These are phyloP conservation scores for Dacryopinax spathularia DNA, from an alignment of 768 basidiomycete genomes.

Conservation along the genomic window DNA sequence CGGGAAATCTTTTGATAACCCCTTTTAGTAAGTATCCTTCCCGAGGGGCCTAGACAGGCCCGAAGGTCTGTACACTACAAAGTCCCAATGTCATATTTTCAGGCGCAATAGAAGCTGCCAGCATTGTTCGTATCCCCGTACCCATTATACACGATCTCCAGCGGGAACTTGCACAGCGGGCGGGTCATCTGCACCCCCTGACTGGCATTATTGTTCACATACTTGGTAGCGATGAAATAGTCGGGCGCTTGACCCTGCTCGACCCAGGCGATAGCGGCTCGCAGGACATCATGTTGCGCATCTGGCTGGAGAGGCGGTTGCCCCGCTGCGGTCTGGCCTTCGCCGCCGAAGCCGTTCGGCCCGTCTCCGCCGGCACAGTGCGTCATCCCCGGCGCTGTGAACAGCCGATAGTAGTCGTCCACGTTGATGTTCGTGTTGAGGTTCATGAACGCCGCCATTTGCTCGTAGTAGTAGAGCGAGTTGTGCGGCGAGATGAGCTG, in stretches of 20 bases:
- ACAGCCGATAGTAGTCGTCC: constrained; percentile 24
- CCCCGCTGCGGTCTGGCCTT: constrained; percentile 2
- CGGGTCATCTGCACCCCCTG: constrained; percentile 8
- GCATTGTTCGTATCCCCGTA: constrained; percentile 2
- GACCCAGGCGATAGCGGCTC: constrained; percentile 24
- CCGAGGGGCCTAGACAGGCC: too few relatives aligned
- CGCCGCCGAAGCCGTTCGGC: constrained; percentile 7
- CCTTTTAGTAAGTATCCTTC: background rate
- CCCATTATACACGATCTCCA: background rate
- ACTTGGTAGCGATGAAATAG: constrained; percentile 21
- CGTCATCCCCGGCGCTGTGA: constrained; percentile 24
- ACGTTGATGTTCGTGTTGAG: constrained; percentile 13
- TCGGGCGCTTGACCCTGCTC: constrained; percentile 22
- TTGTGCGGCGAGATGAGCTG: constrained; percentile 23
- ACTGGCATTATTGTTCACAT: constrained; percentile 6
- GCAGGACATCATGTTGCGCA: constrained; percentile 19
- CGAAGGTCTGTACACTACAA: too few relatives aligned
- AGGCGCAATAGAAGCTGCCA: background rate
- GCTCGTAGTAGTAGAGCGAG: constrained; percentile 17
- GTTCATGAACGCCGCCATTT: constrained; percentile 14
- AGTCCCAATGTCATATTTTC: too few relatives aligned
- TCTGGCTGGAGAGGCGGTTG: constrained; percentile 6
- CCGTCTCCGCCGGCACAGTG: constrained; percentile 20
- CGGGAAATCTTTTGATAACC: too few relatives aligned
- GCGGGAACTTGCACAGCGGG: constrained; percentile 6